Evolutionary conservation across 2,329 filamentous ascomycete species (phyloP), one percentile per base, ranked within the genome.

Genomic region (Paracoccidioides brasiliensis): DNA sequence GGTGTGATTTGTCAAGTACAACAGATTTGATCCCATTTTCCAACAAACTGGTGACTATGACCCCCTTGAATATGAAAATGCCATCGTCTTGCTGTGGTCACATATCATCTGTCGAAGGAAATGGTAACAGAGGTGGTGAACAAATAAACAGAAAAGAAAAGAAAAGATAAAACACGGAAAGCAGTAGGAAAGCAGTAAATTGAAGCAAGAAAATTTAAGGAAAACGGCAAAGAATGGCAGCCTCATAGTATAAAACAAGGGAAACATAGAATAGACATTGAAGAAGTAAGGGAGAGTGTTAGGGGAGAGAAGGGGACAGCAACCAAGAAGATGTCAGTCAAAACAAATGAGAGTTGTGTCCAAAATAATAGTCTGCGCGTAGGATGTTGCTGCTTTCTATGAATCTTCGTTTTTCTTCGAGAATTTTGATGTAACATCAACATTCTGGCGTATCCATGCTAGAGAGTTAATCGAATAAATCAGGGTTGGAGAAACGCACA

Each of bases 171-270:
- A 10, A 41, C 35, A n/a, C 42, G 42, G 9, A 44, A 15, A 44
- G 12, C 37, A 38, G 7, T 22, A 22, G 22, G 32, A 1, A 35
- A 37, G 45, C n/a, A 49, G 35, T 35, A 35, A 35, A 14, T 10
- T 37, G 35, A 49, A 7, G 7, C 30, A 32, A 45, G 1, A 45
- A 7, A 32, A 48, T 48, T 30, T 37, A 54, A 43, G 52, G 35
- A 15, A 54, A 45, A 44, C 33, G 52, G 43, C 43, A 40, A 43
- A 54, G 43, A 33, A 54, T 54, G 52, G 52, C 32, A 35, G 30
- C 52, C 33, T 40, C 52, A 54, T 54, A 33, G 32, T 48, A 40
- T 9, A 14, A 22, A 46, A 33, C 22, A 54, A 37, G 15, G 8
- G 8, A 53, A 9, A 41, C 22, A 30, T 30, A 42, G 30, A 32